A percentile compares a stretch with the other conserved stretches of the same genome.
Conservation (phyloP, 805 yeast genomes). For the Sungouiozyma ichnusensis region DNA sequence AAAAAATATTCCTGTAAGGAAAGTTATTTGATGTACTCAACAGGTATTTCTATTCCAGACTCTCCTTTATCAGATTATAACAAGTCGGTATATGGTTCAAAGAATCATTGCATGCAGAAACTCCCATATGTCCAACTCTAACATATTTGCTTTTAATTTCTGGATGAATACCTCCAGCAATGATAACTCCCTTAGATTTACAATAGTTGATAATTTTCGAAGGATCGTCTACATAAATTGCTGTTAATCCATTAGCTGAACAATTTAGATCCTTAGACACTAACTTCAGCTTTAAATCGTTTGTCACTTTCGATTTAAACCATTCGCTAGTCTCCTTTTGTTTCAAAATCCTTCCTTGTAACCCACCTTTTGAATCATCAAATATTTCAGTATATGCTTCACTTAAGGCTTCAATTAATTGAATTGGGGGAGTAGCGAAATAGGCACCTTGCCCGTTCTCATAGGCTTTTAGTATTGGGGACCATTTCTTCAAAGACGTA, state of each 20-base stretch:
- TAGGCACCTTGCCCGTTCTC: conserved; percentile 66
- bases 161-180: conserved; percentile 87
- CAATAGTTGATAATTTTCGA: conserved; percentile 48
- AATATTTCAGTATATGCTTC: conserved; percentile 67
- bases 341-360: conserved; percentile 51
- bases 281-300: conserved; percentile 52
- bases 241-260: conserved; percentile 84
- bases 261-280: conserved; percentile 34
- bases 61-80: neutral
- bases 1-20: too few species aligned
- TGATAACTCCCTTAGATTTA: conserved; percentile 57
- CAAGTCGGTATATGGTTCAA: neutral
- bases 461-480: conserved; percentile 78
- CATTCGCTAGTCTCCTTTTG: conserved; percentile 53
- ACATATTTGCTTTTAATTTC: conserved; percentile 73
- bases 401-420: conserved; percentile 69
- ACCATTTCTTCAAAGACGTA: conserved; percentile 72
- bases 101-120: conserved; percentile 32
- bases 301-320: conserved; percentile 49
- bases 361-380: conserved; percentile 19
- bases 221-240: conserved; percentile 64
- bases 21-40: too few species aligned
- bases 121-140: conserved; percentile 96
- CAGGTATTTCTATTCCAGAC: neutral
- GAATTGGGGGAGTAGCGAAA: conserved; percentile 96